These are phyloP conservation scores for Volutella citrinella DNA, from an alignment of 2,329 filamentous ascomycete species.

Conservation along the genomic window DNA sequence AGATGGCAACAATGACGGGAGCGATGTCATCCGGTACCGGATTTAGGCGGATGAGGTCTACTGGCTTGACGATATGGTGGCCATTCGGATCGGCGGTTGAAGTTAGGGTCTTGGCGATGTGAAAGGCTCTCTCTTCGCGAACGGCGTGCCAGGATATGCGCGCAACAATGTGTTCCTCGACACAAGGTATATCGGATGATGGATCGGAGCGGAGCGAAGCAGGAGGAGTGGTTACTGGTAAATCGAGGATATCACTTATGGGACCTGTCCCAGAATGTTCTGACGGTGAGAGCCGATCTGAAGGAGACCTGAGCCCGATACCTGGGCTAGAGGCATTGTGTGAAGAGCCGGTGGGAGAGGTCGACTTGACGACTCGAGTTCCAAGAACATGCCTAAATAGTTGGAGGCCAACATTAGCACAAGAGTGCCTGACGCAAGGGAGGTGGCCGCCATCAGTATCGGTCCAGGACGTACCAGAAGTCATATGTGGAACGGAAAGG, in stretches of 20 bases:
- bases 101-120: slow-evolving; percentile 73
- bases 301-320: slow-evolving; percentile 38
- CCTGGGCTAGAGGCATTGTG: slow-evolving; percentile 44
- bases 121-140: slow-evolving; percentile 82
- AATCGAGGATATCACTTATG: slow-evolving; percentile 35
- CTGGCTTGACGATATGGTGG: slow-evolving; percentile 73
- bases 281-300: slow-evolving; percentile 41
- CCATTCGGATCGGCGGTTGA: slow-evolving; percentile 69
- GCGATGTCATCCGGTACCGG: slow-evolving; percentile 66
- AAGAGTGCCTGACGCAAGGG: too few relatives aligned
- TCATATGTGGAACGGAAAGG: slow-evolving; percentile 74
- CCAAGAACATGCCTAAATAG: slow-evolving; percentile 71
- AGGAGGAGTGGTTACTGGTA: slow-evolving; percentile 35
- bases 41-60: slow-evolving; percentile 74
- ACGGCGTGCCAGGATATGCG: slow-evolving; percentile 79
- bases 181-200: slow-evolving; percentile 47
- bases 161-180: slow-evolving; percentile 70
- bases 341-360: slow-evolving; percentile 45
- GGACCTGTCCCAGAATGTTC: slow-evolving; percentile 37
- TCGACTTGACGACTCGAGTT: slow-evolving; percentile 53
- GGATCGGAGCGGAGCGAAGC: slow-evolving; percentile 30
- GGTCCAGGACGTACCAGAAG: slow-evolving; percentile 72
- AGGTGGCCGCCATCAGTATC: too few relatives aligned
- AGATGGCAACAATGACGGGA: slow-evolving; percentile 75
- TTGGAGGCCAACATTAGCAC: too few relatives aligned